These are phyloP conservation scores for Cladobotryum mycophilum DNA, from an alignment of 2,329 filamentous ascomycete species.

Conservation along the genomic window DNA sequence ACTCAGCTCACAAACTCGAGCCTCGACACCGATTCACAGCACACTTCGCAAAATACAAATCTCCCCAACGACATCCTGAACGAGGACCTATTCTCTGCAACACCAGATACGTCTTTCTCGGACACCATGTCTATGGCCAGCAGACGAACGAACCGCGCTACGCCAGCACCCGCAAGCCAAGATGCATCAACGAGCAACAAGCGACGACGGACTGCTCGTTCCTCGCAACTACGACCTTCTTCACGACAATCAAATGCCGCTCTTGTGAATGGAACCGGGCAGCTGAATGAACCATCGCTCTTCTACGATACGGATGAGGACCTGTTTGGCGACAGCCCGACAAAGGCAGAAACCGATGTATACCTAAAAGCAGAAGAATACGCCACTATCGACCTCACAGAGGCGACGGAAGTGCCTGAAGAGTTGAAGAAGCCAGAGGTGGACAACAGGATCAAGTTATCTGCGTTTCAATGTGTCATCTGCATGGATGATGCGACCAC, in stretches of 20 bases:
- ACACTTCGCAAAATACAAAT: slow-evolving; percentile 5
- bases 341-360: slow-evolving; percentile 10
- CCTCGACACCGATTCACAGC: slow-evolving; percentile 18
- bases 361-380: slow-evolving; percentile 16
- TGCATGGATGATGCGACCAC: slow-evolving; percentile 57
- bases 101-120: slow-evolving; percentile 23
- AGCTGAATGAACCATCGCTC: background rate
- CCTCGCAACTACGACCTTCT: background rate
- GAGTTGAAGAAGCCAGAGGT: slow-evolving; percentile 39
- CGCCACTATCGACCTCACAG: slow-evolving; percentile 30
- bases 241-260: background rate
- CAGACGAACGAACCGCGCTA: background rate
- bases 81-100: slow-evolving; percentile 21
- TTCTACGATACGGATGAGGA: slow-evolving; percentile 19
- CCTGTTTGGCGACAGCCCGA: slow-evolving; percentile 21
- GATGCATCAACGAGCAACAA: slow-evolving; percentile 18
- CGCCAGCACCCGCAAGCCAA: background rate
- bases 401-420: slow-evolving; percentile 37
- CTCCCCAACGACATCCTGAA: slow-evolving; percentile 24
- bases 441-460: slow-evolving; percentile 46
- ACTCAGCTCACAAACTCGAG: slow-evolving; percentile 14
- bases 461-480: slow-evolving; percentile 58
- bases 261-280: background rate
- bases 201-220: slow-evolving; percentile 19
- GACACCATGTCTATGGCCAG: slow-evolving; percentile 22